A percentile compares a stretch with the other conserved stretches of the same genome.
Conservation (phyloP, 163 green algal species). For the Chlamydomonas reinhardtii region DNA sequence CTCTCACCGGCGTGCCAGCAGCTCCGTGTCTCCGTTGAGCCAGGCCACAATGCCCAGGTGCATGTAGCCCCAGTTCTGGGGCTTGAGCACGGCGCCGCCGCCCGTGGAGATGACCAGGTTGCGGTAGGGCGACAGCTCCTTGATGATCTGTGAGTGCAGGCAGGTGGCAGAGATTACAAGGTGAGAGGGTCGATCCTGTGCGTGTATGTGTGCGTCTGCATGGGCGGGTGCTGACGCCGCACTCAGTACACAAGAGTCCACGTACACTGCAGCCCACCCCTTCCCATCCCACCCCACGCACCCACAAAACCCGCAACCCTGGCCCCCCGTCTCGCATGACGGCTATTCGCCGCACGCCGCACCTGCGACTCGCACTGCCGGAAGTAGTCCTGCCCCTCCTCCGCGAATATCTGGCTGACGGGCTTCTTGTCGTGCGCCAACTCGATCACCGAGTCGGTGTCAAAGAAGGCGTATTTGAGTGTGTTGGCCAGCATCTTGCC, state of each 20-base stretch:
- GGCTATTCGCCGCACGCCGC: not conserved
- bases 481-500: slow-evolving; percentile 88
- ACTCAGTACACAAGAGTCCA: too few relatives aligned
- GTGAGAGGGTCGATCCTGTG: not conserved
- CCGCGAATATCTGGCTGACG: slow-evolving; percentile 89
- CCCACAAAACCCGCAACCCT: too few relatives aligned
- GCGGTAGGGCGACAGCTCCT: slow-evolving; percentile 78
- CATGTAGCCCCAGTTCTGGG: slow-evolving; percentile 94
- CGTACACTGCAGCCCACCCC: too few relatives aligned
- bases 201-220: not conserved
- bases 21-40: slow-evolving; percentile 58
- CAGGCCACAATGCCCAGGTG: slow-evolving; percentile 60
- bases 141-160: slow-evolving; percentile 62
- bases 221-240: too few relatives aligned
- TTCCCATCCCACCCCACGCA: not conserved
- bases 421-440: slow-evolving; percentile 70
- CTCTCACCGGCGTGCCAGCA: slow-evolving; percentile 69
- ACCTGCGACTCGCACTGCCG: slow-evolving; percentile 72
- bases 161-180: not conserved
- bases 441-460: slow-evolving; percentile 87
- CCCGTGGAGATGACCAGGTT: slow-evolving; percentile 91
- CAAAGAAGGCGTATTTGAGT: slow-evolving; percentile 93
- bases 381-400: slow-evolving; percentile 92
- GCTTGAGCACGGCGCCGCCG: slow-evolving; percentile 81
- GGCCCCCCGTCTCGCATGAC: too few relatives aligned